A percentile compares a stretch with the other conserved stretches of the same genome.
Conservation (phyloP, 1,284 basidiomycete species). For the Leccinum subrobustum region DNA sequence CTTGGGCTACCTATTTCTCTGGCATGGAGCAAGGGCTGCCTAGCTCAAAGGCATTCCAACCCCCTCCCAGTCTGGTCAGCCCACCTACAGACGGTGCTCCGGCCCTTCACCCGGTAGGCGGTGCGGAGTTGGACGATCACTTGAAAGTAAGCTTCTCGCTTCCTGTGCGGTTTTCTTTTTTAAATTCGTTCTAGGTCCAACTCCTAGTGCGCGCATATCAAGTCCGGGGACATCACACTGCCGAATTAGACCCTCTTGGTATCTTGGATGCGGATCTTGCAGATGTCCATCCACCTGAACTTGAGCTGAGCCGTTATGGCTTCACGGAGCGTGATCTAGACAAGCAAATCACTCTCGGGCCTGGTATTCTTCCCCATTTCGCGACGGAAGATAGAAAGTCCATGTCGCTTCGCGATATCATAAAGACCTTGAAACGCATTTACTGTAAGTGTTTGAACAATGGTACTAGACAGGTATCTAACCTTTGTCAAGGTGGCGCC, state of each 20-base stretch:
- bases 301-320: conserved; percentile 91
- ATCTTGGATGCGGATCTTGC: conserved; percentile 89
- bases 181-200: conserved; percentile 67
- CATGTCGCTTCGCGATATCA: conserved; percentile 91
- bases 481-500: conserved; percentile 67
- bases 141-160: conserved; percentile 67
- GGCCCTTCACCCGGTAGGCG: conserved; percentile 68
- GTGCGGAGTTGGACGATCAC: conserved; percentile 87
- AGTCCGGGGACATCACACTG: conserved; percentile 97
- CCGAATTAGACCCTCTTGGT: conserved; percentile 93
- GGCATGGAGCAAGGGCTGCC: conserved; percentile 90
- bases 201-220: conserved; percentile 97
- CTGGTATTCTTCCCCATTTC: conserved; percentile 96
- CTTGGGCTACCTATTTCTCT: conserved; percentile 95
- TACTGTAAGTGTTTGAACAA: conserved; percentile 70
- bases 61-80: conserved; percentile 74
- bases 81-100: conserved; percentile 81
- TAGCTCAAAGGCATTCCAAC: conserved; percentile 82
- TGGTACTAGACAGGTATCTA: background rate
- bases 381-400: conserved; percentile 80
- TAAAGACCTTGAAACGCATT: conserved; percentile 89
- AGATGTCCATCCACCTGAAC: conserved; percentile 76
- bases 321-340: conserved; percentile 93
- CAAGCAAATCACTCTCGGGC: conserved; percentile 92
- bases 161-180: conserved; percentile 1